These are phyloP conservation scores for Senna siamea DNA, from an alignment of 306 rosid genomes.

Conservation along the genomic window DNA sequence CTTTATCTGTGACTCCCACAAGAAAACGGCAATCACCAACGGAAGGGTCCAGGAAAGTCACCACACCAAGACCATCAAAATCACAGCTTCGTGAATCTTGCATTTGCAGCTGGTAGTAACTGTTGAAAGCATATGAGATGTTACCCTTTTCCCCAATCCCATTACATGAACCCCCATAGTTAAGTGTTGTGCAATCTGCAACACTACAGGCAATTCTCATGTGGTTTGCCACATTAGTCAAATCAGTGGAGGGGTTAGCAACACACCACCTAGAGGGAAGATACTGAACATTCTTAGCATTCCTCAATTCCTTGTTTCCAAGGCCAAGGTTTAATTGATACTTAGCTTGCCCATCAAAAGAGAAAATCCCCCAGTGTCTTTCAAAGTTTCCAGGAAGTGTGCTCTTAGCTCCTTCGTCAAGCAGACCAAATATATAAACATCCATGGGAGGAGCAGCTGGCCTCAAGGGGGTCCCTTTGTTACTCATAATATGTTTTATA, in stretches of 20 bases:
- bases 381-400: slow-evolving; percentile 76
- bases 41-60: slow-evolving; percentile 81
- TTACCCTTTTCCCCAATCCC: slow-evolving; percentile 77
- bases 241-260: slow-evolving; percentile 63
- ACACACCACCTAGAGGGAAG: slow-evolving; percentile 89
- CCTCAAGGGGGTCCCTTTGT: slow-evolving; percentile 81
- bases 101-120: slow-evolving; percentile 82
- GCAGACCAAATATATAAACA: slow-evolving; percentile 65
- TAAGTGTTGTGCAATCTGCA: slow-evolving; percentile 84
- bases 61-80: slow-evolving; percentile 75
- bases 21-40: slow-evolving; percentile 72
- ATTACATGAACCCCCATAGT: slow-evolving; percentile 80
- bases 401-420: slow-evolving; percentile 81
- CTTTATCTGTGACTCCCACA: slow-evolving; percentile 65
- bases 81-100: slow-evolving; percentile 71
- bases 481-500: slow-evolving; percentile 54
- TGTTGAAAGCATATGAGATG: slow-evolving; percentile 79
- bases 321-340: slow-evolving; percentile 74
- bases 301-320: slow-evolving; percentile 62
- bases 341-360: slow-evolving; percentile 83
- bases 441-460: slow-evolving; percentile 68
- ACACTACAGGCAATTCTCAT: slow-evolving; percentile 71
- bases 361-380: slow-evolving; percentile 86
- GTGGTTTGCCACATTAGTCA: slow-evolving; percentile 60
- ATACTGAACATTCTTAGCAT: slow-evolving; percentile 71